phyloP scores from a whole-genome alignment of 2,329 filamentous ascomycete species.

The Colletotrichum liaoningense region DNA sequence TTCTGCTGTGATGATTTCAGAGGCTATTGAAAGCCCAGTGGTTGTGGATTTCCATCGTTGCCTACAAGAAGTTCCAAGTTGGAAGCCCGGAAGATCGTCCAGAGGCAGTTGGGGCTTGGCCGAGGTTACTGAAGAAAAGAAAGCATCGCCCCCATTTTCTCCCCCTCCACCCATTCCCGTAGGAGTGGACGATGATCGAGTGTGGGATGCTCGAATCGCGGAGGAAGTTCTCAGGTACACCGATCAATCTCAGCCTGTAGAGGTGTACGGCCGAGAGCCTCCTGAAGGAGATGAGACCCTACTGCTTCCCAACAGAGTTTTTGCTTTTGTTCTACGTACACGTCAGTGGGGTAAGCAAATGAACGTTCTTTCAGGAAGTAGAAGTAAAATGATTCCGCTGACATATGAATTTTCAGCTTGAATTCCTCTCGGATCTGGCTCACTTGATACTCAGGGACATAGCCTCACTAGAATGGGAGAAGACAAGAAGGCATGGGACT shows the following conservation, averaged over 20 bases:
- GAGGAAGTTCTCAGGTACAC: conserved; percentile 1
- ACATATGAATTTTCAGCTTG: neutral
- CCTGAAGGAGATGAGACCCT: neutral
- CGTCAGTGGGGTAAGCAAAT: conserved; percentile 4
- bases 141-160: neutral
- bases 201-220: neutral
- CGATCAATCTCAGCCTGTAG: neutral
- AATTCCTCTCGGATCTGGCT: neutral
- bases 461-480: neutral
- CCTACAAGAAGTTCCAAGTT: neutral
- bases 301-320: neutral
- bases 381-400: neutral
- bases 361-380: no score
- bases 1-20: neutral
- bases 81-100: neutral
- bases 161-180: neutral
- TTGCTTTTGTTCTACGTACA: conserved; percentile 1
- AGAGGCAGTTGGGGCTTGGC: neutral
- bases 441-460: neutral
- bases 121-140: neutral
- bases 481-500: neutral
- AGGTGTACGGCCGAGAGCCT: neutral
- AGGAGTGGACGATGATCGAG: neutral
- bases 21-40: neutral
- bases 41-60: conserved; percentile 8